phyloP scores from a whole-genome alignment of 116 monocot genomes.

The Trichopus zeylanicus region DNA sequence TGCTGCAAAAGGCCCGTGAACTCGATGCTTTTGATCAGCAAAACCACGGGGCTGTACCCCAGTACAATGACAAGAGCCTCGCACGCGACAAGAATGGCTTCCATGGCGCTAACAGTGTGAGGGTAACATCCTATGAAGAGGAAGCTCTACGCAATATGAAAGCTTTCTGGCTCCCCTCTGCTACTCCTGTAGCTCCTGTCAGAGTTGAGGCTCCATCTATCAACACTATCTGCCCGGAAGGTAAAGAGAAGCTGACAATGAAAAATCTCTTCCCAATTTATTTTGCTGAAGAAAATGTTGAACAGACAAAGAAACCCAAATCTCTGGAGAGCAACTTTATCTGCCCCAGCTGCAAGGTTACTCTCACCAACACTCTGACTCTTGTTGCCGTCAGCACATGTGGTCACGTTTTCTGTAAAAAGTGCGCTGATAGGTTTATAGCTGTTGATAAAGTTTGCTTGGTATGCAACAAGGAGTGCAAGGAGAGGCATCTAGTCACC shows the following conservation, averaged over 20 bases:
- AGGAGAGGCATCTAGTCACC: constrained; percentile 54
- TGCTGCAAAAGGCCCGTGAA: constrained; percentile 60
- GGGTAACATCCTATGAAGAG: constrained; percentile 86
- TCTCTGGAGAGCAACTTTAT: constrained; percentile 42
- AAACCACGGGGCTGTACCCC: constrained; percentile 86
- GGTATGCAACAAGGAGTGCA: constrained; percentile 69
- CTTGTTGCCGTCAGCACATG: constrained; percentile 77
- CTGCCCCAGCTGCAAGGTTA: constrained; percentile 88
- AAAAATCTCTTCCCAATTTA: constrained; percentile 73
- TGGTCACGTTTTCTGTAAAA: constrained; percentile 95
- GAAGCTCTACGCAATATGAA: constrained; percentile 97
- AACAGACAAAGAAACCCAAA: constrained; percentile 17
- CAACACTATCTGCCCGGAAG: constrained; percentile 76
- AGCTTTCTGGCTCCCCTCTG: constrained; percentile 99
- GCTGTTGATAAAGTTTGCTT: constrained; percentile 68
- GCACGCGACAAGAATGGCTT: constrained; percentile 46
- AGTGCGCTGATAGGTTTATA: constrained; percentile 72
- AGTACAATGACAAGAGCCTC: constrained; percentile 40
- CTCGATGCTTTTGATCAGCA: constrained; percentile 87
- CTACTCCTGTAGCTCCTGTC: constrained; percentile 66
- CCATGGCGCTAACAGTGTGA: constrained; percentile 97
- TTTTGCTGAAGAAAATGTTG: constrained; percentile 42
- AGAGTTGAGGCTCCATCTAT: constrained; percentile 69
- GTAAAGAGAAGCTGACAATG: constrained; percentile 90
- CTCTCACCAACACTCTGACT: constrained; percentile 76